Evolutionary conservation across 495 filamentous ascomycete species (phyloP), one percentile per base, ranked within the genome.

Genomic region (Penicillium bialowiezense): DNA sequence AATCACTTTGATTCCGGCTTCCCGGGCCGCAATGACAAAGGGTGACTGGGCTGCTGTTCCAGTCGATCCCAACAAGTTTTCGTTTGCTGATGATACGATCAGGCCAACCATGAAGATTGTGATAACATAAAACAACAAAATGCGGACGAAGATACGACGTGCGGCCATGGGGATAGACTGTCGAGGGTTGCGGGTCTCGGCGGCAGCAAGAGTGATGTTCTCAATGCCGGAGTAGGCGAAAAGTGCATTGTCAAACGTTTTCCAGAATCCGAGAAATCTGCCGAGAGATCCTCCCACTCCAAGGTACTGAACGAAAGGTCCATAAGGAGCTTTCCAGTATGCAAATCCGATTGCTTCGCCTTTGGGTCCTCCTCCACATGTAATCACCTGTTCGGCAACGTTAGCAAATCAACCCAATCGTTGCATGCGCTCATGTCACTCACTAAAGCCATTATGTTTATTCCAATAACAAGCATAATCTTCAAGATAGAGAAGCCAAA

Each of bases 221-320:
- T 78, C 74, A 33, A 82, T 70, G 10, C 79, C 79, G 1, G 77
- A 73, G 47, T 79, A 83, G 2, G 72, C 71, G 59, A 80, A 83
- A 7, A 80, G 74, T 13, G 78, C 79, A 23, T 73, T 78, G 14
- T 65, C 75, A 58, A 82, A 73, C 13, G 76, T 74, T n/a, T 64
- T 65, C 77, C 78, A 81, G 52, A 78, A 82, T 1, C 79, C 79
- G 4, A 82, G 60, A 42, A 63, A 60, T 13, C 48, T 46, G 2
- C 60, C 60, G 7, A 60, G 44, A 0, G 53, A 50, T 3, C 60
- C 60, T 1, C 24, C 21, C 3, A 57, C 44, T 1, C 44, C 53
- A 7, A 63, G 36, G 18, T 62, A 60, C 31, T 62, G 59, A 13
- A 56, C 50, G 10, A 62, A 49, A 7, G 59, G 59, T 15, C 59